Conservation (phyloP, 768 basidiomycete genomes). For the Lentinula guzmanii region DNA sequence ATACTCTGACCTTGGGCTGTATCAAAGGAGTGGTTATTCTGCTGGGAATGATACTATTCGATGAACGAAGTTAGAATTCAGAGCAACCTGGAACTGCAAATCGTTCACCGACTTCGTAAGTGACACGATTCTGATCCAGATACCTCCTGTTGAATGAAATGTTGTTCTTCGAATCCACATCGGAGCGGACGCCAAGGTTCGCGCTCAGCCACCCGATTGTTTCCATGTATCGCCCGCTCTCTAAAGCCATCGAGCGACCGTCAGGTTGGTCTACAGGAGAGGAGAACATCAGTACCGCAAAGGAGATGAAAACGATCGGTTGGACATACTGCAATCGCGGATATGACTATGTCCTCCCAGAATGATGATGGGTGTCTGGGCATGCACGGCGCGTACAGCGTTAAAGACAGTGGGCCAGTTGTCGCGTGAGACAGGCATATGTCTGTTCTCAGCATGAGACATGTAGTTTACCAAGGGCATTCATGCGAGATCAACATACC, state of each 20-base stretch:
- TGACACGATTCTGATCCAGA: constrained; percentile 73
- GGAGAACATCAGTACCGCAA: background rate
- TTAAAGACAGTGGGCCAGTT: constrained; percentile 71
- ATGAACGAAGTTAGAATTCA: background rate
- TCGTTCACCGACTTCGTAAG: constrained; percentile 40
- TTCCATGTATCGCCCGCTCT: constrained; percentile 90
- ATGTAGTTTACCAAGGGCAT: background rate
- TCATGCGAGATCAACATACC: constrained; percentile 31
- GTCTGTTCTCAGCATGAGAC: constrained; percentile 34
- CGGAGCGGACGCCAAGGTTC: constrained; percentile 23
- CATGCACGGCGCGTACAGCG: constrained; percentile 68
- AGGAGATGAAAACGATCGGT: background rate
- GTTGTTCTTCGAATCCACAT: constrained; percentile 45
- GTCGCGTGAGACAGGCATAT: constrained; percentile 76
- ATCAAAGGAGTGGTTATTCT: constrained; percentile 50
- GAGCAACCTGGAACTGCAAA: background rate
- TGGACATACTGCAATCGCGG: constrained; percentile 62
- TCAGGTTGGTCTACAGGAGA: constrained; percentile 51
- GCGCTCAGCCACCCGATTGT: constrained; percentile 79
- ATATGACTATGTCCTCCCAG: constrained; percentile 83
- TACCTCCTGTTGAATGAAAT: constrained; percentile 67
- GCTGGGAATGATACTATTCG: constrained; percentile 59
- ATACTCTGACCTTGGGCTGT: constrained; percentile 49
- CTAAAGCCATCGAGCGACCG: constrained; percentile 69
- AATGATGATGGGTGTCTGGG: constrained; percentile 73